Base-by-base conservation (phyloP, 495 filamentous ascomycete genomes). In the Opeltia flavorubescens region DNA sequence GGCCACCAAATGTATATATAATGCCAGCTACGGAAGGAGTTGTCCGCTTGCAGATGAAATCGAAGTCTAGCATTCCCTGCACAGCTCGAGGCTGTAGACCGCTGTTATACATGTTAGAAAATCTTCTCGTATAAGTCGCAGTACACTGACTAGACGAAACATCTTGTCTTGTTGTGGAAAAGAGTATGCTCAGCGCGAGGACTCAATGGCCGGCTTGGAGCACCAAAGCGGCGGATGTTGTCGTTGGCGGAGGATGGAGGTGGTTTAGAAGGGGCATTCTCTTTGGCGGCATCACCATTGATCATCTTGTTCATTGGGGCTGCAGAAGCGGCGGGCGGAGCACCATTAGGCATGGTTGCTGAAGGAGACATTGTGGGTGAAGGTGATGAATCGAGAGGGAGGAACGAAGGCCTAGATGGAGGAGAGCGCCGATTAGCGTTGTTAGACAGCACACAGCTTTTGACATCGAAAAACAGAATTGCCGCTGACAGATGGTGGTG, bases 51-150 rank as follows among this genome's bases (percentile, higher is more conserved):
- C 91, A 98, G 71, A 98, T 98, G 78, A 96, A 98, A 75, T 98
- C 91, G 68, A 98, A 98, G 67, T 98, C 91, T 63, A 98, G 84
- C 91, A 96, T 98, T 67, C 93, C 93, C 75, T 98, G 91, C 55
- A 95, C 93, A 58, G 91, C 91, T 62, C 86, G 80, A 54, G 93
- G 93, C 71, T 98, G 91, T 60, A 98, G 81, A 59, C 91, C 91
- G 70, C 78, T 83, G 54, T 25, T n/a, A 31, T 15, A 41, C 30
- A 30, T 27, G 40, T 58, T 20, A 59, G 47, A 46, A 45, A n/a
- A 33, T 34, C 24, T 23, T 11, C 20, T 29, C n/a, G 15, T 9
- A 24, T 28, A 21, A 46, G 12, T 45, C 23, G 18, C 28, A 4
- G 20, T 11, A 21, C 12, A 68, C 79, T 75, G 65, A 83, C 79